These are phyloP conservation scores for Pichia paraexigua DNA, from an alignment of 805 yeast species.

Conservation along the genomic window DNA sequence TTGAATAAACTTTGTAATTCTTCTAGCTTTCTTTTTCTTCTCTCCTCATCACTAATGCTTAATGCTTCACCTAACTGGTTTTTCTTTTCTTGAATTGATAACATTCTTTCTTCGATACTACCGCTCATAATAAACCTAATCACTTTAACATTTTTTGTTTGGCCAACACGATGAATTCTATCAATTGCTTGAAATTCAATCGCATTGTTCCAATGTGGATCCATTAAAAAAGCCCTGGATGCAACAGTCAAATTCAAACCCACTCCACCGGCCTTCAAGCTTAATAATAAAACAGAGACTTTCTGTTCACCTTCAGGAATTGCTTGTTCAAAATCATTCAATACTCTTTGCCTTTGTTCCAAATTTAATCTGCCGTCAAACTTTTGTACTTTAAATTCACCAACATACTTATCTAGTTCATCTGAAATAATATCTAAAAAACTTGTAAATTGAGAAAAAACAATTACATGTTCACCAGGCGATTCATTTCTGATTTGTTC, in stretches of 20 bases:
- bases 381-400: slow-evolving; percentile 50
- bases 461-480: slow-evolving; percentile 68
- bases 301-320: slow-evolving; percentile 19
- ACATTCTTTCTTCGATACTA: slow-evolving; percentile 83
- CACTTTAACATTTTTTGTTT: slow-evolving; percentile 61
- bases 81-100: slow-evolving; percentile 79
- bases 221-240: slow-evolving; percentile 80
- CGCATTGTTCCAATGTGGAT: slow-evolving; percentile 97
- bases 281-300: slow-evolving; percentile 48
- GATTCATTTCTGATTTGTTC: slow-evolving; percentile 43
- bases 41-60: slow-evolving; percentile 67
- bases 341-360: slow-evolving; percentile 53
- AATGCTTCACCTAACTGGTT: slow-evolving; percentile 74
- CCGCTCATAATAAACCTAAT: slow-evolving; percentile 73
- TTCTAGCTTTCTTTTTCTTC: slow-evolving; percentile 60
- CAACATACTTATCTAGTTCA: slow-evolving; percentile 40
- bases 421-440: slow-evolving; percentile 67
- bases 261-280: slow-evolving; percentile 91
- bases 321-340: slow-evolving; percentile 43
- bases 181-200: slow-evolving; percentile 89
- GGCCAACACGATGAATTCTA: slow-evolving; percentile 88
- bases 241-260: slow-evolving; percentile 86
- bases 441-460: slow-evolving; percentile 85
- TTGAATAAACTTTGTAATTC: slow-evolving; percentile 65
- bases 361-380: slow-evolving; percentile 77